Evolutionary conservation across 257 asterid species (phyloP).

Genomic region (Galeopsis tetrahit): DNA sequence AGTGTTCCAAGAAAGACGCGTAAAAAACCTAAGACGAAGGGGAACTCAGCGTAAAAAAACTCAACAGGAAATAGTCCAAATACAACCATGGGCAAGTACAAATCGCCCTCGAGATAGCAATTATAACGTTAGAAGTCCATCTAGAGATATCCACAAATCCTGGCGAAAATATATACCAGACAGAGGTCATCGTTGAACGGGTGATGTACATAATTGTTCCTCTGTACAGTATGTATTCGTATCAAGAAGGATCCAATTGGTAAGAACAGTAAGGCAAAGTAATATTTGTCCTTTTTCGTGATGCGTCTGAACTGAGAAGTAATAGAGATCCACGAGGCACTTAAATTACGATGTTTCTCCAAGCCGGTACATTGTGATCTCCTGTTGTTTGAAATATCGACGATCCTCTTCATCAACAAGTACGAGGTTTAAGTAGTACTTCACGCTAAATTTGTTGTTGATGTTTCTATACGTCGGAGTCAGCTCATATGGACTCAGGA

Average conservation of each 20-base stretch:
- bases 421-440: constrained; percentile 93
- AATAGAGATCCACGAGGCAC: constrained; percentile 28
- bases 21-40: background rate
- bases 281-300: constrained; percentile 23
- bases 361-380: constrained; percentile 81
- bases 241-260: constrained; percentile 32
- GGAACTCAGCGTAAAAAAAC: background rate
- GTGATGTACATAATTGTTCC: constrained; percentile 45
- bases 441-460: constrained; percentile 96
- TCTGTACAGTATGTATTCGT: constrained; percentile 45
- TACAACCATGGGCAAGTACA: constrained; percentile 8
- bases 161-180: constrained; percentile 30
- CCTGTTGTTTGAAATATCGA: constrained; percentile 96
- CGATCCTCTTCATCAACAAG: constrained; percentile 98
- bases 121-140: constrained; percentile 16
- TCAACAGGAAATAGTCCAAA: background rate
- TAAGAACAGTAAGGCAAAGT: constrained; percentile 34
- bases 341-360: constrained; percentile 59
- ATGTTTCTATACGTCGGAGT: constrained; percentile 88
- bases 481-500: constrained; percentile 95
- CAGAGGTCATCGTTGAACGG: constrained; percentile 33
- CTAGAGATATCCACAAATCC: constrained; percentile 32
- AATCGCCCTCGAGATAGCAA: constrained; percentile 12
- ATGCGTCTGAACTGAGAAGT: constrained; percentile 33
- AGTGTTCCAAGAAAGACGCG: constrained; percentile 1